Evolutionary conservation across 345 rosid genomes (phyloP).

Genomic region (Cardamine chenopodiifolia): DNA sequence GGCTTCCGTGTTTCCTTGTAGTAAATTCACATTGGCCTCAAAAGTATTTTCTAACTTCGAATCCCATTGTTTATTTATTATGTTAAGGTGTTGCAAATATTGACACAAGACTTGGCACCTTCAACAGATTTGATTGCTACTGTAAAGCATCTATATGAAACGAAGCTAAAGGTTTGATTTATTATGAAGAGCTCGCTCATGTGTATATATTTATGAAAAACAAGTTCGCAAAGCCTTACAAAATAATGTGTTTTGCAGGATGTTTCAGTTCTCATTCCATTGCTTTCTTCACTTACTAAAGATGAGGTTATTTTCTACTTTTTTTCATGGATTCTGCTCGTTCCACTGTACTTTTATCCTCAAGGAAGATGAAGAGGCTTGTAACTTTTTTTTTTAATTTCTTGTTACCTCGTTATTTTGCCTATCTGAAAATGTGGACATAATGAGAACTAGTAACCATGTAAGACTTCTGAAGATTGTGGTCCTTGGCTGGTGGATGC

Average conservation of each 20-base stretch:
- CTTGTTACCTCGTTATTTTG: conserved; percentile 5
- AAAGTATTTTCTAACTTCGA: conserved; percentile 29
- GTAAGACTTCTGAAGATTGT: conserved; percentile 16
- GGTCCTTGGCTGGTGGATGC: conserved; percentile 12
- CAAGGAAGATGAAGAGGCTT: conserved; percentile 24
- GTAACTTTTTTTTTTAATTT: not conserved
- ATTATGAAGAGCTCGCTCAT: conserved; percentile 25
- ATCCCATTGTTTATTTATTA: conserved; percentile 37
- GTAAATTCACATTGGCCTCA: conserved; percentile 22
- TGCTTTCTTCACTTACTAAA: conserved; percentile 89
- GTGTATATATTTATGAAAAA: conserved; percentile 22
- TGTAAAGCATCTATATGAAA: conserved; percentile 90
- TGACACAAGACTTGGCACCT: conserved; percentile 82
- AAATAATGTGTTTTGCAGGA: conserved; percentile 65
- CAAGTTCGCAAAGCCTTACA: conserved; percentile 21
- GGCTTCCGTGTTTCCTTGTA: conserved; percentile 27
- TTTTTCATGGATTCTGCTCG: conserved; percentile 26
- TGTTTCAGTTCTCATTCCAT: conserved; percentile 89
- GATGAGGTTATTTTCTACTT: conserved; percentile 64
- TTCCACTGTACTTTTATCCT: conserved; percentile 11
- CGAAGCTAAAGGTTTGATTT: conserved; percentile 77
- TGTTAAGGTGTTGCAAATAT: conserved; percentile 84
- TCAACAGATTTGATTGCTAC: conserved; percentile 76
- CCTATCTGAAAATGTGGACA: conserved; percentile 5
- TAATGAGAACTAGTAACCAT: conserved; percentile 16